Evolutionary conservation across 306 rosid species (phyloP), one percentile per base, ranked within the genome.

Genomic region (Castanopsis chinensis): DNA sequence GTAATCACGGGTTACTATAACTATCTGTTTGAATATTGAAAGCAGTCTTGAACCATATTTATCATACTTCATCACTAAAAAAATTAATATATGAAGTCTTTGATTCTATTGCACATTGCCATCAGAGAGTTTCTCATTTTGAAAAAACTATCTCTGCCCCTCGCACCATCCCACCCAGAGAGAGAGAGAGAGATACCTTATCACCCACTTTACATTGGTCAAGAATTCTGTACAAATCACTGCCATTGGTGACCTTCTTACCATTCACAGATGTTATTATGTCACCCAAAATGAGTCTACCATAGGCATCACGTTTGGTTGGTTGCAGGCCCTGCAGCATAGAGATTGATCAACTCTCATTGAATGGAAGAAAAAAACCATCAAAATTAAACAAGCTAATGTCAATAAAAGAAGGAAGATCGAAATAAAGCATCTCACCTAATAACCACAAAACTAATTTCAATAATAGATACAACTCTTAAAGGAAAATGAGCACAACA

Each of bases 141-240:
- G 35, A 15, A 61, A 60, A 61, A 27, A 25, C 4, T 18, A 14
- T 12, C 69, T 61, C 37, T 61, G 15, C 37, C 69, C 70, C 71
- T 15, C 3, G 10, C 70, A 64, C 21, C 68, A 18, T 5, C 70
- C 70, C 9, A 14, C 43, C 70, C 20, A 65, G 6, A 32, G 23
- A 67, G 27, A 35, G 18, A 10, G 19, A 19, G 71, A 45, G 64
- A 30, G 33, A 51, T 90, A 93, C 99, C 98, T 88, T 87, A 1
- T 96, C 99, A n/a, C 96, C 98, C 59, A 96, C 98, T 83, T 93
- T 85, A 75, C 96, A 96, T 82, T 96, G 97, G 83, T 96, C 99
- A 74, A 96, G 96, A 88, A 91, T 88, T 93, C 99, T 90, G 87
- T 96, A 96, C 89, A 93, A 86, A 79, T 96, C 99, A 68, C 99